These are phyloP conservation scores for Penicillium maclennaniae DNA, from an alignment of 495 filamentous ascomycete genomes.

Conservation along the genomic window DNA sequence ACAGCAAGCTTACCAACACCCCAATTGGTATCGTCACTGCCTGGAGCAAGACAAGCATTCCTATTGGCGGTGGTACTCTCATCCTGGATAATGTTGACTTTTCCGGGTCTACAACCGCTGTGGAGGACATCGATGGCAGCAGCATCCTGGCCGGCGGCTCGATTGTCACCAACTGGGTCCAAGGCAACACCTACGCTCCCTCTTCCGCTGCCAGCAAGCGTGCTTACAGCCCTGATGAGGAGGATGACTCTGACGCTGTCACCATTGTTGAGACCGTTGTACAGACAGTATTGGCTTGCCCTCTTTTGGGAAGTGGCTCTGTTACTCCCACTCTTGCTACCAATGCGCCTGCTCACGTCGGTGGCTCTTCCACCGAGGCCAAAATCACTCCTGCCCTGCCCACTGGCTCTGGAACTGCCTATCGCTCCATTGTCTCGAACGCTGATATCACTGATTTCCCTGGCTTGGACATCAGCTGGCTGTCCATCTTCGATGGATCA, in stretches of 20 bases:
- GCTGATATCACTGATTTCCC: slow-evolving; percentile 7
- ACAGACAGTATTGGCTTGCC: slow-evolving; percentile 17
- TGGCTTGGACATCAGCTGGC: slow-evolving; percentile 12
- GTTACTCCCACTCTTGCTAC: slow-evolving; percentile 4
- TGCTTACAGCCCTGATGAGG: slow-evolving; percentile 6
- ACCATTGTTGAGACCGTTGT: slow-evolving; percentile 28
- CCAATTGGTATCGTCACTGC: slow-evolving; percentile 70
- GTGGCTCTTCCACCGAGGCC: background rate
- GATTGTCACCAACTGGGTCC: slow-evolving; percentile 66
- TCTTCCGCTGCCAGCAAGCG: slow-evolving; percentile 28
- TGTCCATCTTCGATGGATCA: slow-evolving; percentile 11
- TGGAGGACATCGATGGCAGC: slow-evolving; percentile 48
- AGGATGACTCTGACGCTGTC: slow-evolving; percentile 17
- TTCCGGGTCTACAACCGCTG: slow-evolving; percentile 49
- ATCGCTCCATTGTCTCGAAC: background rate
- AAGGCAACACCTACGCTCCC: slow-evolving; percentile 66
- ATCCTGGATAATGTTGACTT: slow-evolving; percentile 88
- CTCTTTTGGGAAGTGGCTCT: slow-evolving; percentile 4
- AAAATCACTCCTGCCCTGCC: slow-evolving; percentile 7
- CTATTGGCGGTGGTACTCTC: slow-evolving; percentile 69
- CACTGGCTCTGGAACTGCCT: background rate
- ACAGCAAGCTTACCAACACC: slow-evolving; percentile 72
- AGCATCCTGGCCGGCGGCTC: slow-evolving; percentile 68
- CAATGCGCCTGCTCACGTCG: slow-evolving; percentile 1
- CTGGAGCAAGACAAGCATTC: slow-evolving; percentile 55